These are phyloP conservation scores for Leishmania mexicana DNA, from an alignment of 208 protist genomes.

Conservation along the genomic window DNA sequence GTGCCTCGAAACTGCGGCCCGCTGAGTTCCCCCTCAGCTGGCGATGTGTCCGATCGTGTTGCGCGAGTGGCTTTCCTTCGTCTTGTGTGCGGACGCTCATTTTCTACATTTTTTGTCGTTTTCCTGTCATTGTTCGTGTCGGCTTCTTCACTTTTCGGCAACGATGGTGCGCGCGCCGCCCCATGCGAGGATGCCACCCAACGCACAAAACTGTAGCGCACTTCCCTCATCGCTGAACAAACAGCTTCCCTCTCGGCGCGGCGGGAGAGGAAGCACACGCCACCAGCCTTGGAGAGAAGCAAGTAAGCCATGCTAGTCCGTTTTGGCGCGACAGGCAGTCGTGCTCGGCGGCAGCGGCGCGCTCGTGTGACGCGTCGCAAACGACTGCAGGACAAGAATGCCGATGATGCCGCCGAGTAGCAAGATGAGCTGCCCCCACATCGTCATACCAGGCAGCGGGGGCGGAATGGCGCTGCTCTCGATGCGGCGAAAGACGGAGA, in stretches of 20 bases:
- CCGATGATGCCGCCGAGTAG: conserved; percentile 21
- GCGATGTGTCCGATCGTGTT: neutral
- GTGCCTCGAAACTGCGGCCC: neutral
- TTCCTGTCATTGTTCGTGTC: neutral
- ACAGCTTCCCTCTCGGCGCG: neutral
- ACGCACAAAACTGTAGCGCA: neutral
- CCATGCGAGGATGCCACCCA: neutral
- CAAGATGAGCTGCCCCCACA: conserved; percentile 22
- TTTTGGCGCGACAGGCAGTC: neutral
- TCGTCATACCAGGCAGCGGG: conserved; percentile 1
- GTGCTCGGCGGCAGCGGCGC: conserved; percentile 11
- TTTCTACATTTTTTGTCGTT: neutral
- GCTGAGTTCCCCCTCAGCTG: neutral
- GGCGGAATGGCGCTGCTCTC: conserved; percentile 29
- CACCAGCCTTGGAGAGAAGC: neutral
- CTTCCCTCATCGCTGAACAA: neutral
- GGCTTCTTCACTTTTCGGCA: neutral
- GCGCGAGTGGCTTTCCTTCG: neutral
- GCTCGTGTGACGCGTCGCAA: conserved; percentile 16
- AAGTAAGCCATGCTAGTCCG: conserved; percentile 4
- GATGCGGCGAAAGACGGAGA: conserved; percentile 26
- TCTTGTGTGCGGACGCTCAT: neutral
- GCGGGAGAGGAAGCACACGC: neutral
- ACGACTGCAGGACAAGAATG: conserved; percentile 25
- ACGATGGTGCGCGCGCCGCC: neutral